These are phyloP conservation scores for Talaromyces sp. DNA, from an alignment of 2,329 filamentous ascomycete genomes.

Conservation along the genomic window DNA sequence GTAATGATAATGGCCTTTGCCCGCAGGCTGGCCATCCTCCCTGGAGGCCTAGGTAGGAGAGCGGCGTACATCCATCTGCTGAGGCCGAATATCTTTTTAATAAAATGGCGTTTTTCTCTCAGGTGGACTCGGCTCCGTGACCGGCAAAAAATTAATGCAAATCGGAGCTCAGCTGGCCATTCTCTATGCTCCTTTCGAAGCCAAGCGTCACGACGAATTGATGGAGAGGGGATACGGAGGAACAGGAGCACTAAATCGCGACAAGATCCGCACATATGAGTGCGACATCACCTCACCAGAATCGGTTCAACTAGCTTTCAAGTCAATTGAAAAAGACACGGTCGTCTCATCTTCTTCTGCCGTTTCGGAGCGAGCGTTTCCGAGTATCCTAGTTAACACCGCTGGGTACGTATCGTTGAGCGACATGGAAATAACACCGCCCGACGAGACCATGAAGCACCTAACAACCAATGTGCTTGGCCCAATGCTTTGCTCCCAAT, in stretches of 20 bases:
- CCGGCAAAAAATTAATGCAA: slow-evolving; percentile 35
- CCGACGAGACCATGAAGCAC: slow-evolving; percentile 39
- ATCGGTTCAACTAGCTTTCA: background rate
- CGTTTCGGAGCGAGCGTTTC: slow-evolving; percentile 22
- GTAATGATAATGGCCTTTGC: background rate
- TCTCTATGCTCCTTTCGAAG: slow-evolving; percentile 44
- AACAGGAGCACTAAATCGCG: slow-evolving; percentile 6
- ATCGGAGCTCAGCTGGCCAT: slow-evolving; percentile 40
- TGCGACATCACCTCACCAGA: slow-evolving; percentile 1
- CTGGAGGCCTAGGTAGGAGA: background rate
- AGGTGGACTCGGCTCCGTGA: slow-evolving; percentile 37
- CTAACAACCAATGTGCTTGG: slow-evolving; percentile 41
- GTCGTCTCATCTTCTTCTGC: slow-evolving; percentile 11
- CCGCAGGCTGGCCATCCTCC: background rate
- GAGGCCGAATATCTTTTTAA: background rate
- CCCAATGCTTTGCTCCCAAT: slow-evolving; percentile 41
- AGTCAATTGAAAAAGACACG: background rate
- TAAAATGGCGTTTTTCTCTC: background rate
- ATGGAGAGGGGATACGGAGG: slow-evolving; percentile 31
- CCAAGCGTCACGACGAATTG: slow-evolving; percentile 28
- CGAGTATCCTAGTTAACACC: slow-evolving; percentile 38
- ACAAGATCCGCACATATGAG: background rate
- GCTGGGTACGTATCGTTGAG: slow-evolving; percentile 43
- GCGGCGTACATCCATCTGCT: background rate
- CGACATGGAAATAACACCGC: slow-evolving; percentile 37